Conservation (phyloP, 495 filamentous ascomycete species). For the Penicillium manginii region DNA sequence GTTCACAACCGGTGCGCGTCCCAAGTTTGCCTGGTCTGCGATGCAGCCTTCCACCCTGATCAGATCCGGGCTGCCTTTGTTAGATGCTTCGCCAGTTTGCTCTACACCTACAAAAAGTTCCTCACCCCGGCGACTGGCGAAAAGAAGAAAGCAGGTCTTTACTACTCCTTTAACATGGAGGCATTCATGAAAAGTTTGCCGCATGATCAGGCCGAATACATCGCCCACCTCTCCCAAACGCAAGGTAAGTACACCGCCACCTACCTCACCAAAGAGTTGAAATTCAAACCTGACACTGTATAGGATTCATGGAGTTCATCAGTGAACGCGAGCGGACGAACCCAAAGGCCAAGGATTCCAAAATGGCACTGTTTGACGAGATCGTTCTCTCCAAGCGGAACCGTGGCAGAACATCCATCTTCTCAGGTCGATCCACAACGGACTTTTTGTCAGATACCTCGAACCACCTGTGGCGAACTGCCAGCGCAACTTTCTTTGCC, state of each 20-base stretch:
- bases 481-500: constrained; percentile 70
- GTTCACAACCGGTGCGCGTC: constrained; percentile 83
- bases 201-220: constrained; percentile 87
- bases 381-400: constrained; percentile 94
- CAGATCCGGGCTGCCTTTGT: constrained; percentile 93
- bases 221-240: constrained; percentile 84
- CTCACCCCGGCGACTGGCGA: constrained; percentile 75
- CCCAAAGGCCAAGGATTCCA: constrained; percentile 58
- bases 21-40: constrained; percentile 83
- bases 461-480: constrained; percentile 92
- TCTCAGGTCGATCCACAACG: constrained; percentile 54
- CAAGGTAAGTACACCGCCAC: constrained; percentile 65
- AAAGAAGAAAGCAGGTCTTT: constrained; percentile 81
- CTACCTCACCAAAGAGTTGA: neutral
- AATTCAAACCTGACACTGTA: constrained; percentile 1
- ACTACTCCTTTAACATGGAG: constrained; percentile 95
- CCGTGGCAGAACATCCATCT: constrained; percentile 65
- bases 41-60: constrained; percentile 86
- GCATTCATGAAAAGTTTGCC: constrained; percentile 90
- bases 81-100: constrained; percentile 87
- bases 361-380: constrained; percentile 90
- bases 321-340: constrained; percentile 75
- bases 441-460: constrained; percentile 82
- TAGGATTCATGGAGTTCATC: constrained; percentile 95
- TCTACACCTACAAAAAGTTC: constrained; percentile 94